Evolutionary conservation across 192 early-diverging fungal species (phyloP), one percentile per base, ranked within the genome.

Genomic region (Powellomyces hirtus): DNA sequence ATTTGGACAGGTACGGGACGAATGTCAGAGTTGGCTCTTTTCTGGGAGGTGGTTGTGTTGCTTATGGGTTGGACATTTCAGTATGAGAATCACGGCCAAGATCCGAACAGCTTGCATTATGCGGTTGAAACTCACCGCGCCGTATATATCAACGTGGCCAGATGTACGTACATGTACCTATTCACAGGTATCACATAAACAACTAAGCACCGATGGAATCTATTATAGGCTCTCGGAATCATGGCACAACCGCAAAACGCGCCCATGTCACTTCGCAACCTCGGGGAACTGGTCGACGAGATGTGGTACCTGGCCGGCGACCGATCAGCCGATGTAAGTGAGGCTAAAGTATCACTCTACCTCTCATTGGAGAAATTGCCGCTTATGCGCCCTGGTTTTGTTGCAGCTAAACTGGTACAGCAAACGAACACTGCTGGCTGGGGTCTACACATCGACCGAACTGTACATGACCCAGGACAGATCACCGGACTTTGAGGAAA

Each of bases 301-400:
- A 90, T 98, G 57, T 95, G 92, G 91, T 88, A 88, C 58, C 74
- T 90, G 62, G 91, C 95, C 6, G 95, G 92, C 24, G 95, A 96
- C 62, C 78, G 79, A 56, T 90, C 90, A 38, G 79, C 85, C 8
- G 89, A 91, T 74, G 87, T 94, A 78, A 75, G 81, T 52, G 31
- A 5, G 40, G n/a, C 40, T 24, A 49, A 7, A 2, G 2, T 14
- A 3, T 6, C 26, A 24, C n/a, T 3, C 46, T 24, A 49, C n/a
- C 46, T 18, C 4, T 49, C 26, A 62, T n/a, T 31, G 24, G 37
- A 8, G 40, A 42, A 13, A 20, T 20, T 5, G 22, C 2, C 26
- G 29, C 13, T 75, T 34, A 57, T 46, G 11, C 44, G 7, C 29
- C 8, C 4, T 22, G n/a, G n/a, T 69, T 45, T 38, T 10, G 1